A percentile compares a stretch with the other conserved stretches of the same genome.
Conservation (phyloP, 2,329 filamentous ascomycete species). For the Fusarium nurragi region DNA sequence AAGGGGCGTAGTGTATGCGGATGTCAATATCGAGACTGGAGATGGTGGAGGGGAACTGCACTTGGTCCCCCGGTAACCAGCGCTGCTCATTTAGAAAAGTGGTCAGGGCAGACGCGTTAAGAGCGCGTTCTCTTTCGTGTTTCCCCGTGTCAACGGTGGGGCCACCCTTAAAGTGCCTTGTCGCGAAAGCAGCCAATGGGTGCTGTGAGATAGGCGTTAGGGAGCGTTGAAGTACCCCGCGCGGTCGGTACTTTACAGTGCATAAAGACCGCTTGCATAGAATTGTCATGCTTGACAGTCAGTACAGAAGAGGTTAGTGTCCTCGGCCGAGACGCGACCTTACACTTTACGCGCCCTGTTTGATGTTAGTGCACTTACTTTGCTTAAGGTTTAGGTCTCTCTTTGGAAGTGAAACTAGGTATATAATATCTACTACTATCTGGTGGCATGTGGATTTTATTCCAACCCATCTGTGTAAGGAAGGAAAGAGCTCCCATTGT, state of each 20-base stretch:
- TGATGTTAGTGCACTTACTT: slow-evolving; percentile 8
- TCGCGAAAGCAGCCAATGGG: slow-evolving; percentile 15
- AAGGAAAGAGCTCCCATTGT: not conserved
- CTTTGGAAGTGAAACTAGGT: no score
- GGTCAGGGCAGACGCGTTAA: slow-evolving; percentile 29
- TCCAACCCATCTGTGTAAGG: no score
- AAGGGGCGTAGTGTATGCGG: slow-evolving; percentile 5
- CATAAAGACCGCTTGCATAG: slow-evolving; percentile 11
- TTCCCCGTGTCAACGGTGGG: slow-evolving; percentile 24
- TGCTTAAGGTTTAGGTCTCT: no score
- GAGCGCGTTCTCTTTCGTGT: slow-evolving; percentile 31
- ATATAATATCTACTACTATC: no score
- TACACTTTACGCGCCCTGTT: slow-evolving; percentile 6
- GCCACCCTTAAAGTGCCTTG: slow-evolving; percentile 20
- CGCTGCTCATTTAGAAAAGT: slow-evolving; percentile 36
- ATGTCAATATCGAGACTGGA: slow-evolving; percentile 11
- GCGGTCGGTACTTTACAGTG: slow-evolving; percentile 4
- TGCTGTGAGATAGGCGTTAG: not conserved
- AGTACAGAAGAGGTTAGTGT: slow-evolving; percentile 4
- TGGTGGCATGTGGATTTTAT: no score
- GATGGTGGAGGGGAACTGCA: slow-evolving; percentile 16
- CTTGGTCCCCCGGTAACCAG: slow-evolving; percentile 35
- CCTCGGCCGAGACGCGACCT: not conserved
- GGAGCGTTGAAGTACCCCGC: slow-evolving; percentile 2
- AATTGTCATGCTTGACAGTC: not conserved